Base-by-base conservation (phyloP, 441 rosid genomes). In the Gossypium davidsonii region DNA sequence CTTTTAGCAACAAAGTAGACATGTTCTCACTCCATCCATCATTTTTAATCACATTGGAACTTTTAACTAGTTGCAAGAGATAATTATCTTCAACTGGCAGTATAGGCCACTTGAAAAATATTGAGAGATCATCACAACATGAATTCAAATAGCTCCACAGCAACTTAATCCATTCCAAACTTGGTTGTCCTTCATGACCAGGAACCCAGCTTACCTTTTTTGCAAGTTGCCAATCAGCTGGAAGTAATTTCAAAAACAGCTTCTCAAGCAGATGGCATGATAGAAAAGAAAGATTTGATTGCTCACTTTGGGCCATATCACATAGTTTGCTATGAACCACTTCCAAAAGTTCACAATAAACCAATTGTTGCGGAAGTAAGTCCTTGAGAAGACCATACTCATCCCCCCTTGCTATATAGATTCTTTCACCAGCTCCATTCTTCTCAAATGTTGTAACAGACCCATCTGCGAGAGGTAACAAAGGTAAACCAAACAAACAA, bases 11-110 rank as follows among this genome's bases (percentile, higher is more conserved):
- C 86, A 95, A 83, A 74, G 95, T 87, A 58, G 88, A 88, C 97
- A 95, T 91, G 80, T 95, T 95, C 81, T 95, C 99, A 75, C 97
- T 95, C 99, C 97, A 95, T 15, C 97, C 97, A 79, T 89, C 92
- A 83, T 87, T 89, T 79, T 75, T 86, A 68, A 95, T 83, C 76
- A 95, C 94, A 77, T 84, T 82, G 61, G 99, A 91, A 81, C 86
- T 90, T 80, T 89, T 85, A 82, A 83, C 83, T 72, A 95, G 86
- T 81, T 76, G 90, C 87, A 89, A 79, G 71, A 95, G 96, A 82
- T 67, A 83, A 81, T 39, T 77, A 73, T 87, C 91, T 73, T 87
- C 96, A 77, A 90, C 92, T 73, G 99, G 99, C 80, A 95, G 80
- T 86, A 95, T 89, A 71, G 99, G 99, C 99, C 99, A 95, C 84